Percentiles rank a stretch among this genome's conserved stretches.
These are phyloP conservation scores for Suillus occidentalis DNA, from an alignment of 768 basidiomycete species.

Conservation along the genomic window DNA sequence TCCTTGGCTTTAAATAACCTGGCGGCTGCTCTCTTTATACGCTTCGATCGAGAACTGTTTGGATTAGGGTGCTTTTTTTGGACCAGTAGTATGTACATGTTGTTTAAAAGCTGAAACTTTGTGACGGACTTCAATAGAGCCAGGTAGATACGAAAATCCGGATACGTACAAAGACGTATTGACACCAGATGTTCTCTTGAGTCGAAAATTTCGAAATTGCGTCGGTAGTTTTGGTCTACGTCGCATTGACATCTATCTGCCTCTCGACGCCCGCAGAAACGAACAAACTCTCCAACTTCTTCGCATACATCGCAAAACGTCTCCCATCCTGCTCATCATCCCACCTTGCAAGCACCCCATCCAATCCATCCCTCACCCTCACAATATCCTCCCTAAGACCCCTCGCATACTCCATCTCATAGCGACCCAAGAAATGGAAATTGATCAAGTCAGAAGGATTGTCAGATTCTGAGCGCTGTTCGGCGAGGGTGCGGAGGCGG, in stretches of 20 bases:
- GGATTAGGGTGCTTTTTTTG: slow-evolving; percentile 12
- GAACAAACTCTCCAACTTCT: slow-evolving; percentile 30
- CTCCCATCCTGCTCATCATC: slow-evolving; percentile 28
- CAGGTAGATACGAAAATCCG: not conserved
- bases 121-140: no score
- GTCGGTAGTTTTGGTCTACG: not conserved
- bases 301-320: slow-evolving; percentile 26
- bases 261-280: slow-evolving; percentile 12
- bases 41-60: no score
- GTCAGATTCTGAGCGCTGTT: slow-evolving; percentile 19
- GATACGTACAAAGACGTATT: not conserved
- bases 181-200: not conserved
- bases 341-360: slow-evolving; percentile 21
- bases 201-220: not conserved
- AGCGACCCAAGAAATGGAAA: slow-evolving; percentile 23
- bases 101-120: no score
- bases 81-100: no score
- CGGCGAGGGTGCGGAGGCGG: slow-evolving; percentile 29
- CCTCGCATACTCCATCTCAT: slow-evolving; percentile 26
- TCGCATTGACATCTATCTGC: not conserved
- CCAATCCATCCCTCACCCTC: slow-evolving; percentile 16
- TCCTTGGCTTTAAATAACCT: no score
- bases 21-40: no score
- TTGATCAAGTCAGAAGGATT: slow-evolving; percentile 28
- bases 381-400: slow-evolving; percentile 16